phyloP scores from a whole-genome alignment of 1,139 yeast species.

The Fermentozyma sake region DNA sequence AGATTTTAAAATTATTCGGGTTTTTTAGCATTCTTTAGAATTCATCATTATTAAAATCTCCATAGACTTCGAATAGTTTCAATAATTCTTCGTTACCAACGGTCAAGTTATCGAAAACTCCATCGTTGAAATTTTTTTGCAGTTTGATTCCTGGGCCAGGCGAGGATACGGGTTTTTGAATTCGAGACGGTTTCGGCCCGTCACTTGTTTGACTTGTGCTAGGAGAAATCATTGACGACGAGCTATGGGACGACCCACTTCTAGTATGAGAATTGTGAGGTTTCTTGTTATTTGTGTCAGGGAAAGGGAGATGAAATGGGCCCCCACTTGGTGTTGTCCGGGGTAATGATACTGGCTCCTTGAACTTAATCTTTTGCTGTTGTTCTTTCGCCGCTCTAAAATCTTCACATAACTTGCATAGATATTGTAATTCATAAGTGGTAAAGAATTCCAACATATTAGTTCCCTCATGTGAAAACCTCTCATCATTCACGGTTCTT shows the following conservation, averaged over 20 bases:
- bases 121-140: conserved; percentile 8
- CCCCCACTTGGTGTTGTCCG: background rate
- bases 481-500: conserved; percentile 23
- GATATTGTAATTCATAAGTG: conserved; percentile 31
- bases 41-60: conserved; percentile 22
- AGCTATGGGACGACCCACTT: no score
- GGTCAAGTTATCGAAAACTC: conserved; percentile 8
- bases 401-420: conserved; percentile 38
- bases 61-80: conserved; percentile 36
- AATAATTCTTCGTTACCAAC: conserved; percentile 32
- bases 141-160: no score
- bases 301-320: conserved; percentile 1
- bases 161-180: no score
- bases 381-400: conserved; percentile 37
- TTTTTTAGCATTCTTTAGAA: background rate
- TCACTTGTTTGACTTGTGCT: no score
- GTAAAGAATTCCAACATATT: conserved; percentile 40
- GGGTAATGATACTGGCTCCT: background rate
- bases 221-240: no score
- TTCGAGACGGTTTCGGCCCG: no score
- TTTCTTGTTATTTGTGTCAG: no score
- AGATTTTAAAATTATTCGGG: no score
- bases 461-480: conserved; percentile 34
- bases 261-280: no score
- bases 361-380: conserved; percentile 12